Evolutionary conservation across 768 basidiomycete genomes (phyloP).

Genomic region (Leccinum variicolor): DNA sequence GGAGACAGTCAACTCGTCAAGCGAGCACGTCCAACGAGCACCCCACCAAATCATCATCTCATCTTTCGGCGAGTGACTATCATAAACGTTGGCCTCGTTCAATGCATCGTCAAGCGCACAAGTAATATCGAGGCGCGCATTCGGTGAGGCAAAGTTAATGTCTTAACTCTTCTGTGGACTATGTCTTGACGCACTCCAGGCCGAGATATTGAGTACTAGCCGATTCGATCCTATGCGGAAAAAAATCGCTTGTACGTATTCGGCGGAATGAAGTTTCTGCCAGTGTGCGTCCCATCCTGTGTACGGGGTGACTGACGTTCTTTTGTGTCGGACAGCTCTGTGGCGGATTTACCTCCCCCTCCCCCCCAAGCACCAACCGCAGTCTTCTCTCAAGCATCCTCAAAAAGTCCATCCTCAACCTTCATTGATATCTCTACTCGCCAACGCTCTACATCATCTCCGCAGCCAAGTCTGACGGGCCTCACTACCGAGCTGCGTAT

Average conservation of each 20-base stretch:
- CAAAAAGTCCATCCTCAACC: conserved; percentile 89
- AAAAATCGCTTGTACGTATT: conserved; percentile 85
- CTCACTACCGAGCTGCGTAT: conserved; percentile 80
- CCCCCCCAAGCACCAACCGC: conserved; percentile 90
- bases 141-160: conserved; percentile 50
- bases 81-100: conserved; percentile 64
- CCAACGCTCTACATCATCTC: conserved; percentile 77
- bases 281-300: conserved; percentile 52
- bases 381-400: conserved; percentile 77
- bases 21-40: conserved; percentile 44
- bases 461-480: conserved; percentile 79
- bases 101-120: conserved; percentile 80
- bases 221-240: conserved; percentile 93
- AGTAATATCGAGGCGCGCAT: conserved; percentile 89
- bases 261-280: conserved; percentile 75
- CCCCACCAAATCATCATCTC: conserved; percentile 67
- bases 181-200: conserved; percentile 38
- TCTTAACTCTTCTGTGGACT: not conserved
- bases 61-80: conserved; percentile 62
- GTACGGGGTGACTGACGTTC: not conserved
- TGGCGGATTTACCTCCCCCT: conserved; percentile 65
- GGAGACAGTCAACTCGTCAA: conserved; percentile 56
- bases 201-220: conserved; percentile 79
- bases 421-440: conserved; percentile 82
- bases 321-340: conserved; percentile 51